phyloP scores from a whole-genome alignment of 139 green algal species.

The Protoeuglena noctilucae region DNA sequence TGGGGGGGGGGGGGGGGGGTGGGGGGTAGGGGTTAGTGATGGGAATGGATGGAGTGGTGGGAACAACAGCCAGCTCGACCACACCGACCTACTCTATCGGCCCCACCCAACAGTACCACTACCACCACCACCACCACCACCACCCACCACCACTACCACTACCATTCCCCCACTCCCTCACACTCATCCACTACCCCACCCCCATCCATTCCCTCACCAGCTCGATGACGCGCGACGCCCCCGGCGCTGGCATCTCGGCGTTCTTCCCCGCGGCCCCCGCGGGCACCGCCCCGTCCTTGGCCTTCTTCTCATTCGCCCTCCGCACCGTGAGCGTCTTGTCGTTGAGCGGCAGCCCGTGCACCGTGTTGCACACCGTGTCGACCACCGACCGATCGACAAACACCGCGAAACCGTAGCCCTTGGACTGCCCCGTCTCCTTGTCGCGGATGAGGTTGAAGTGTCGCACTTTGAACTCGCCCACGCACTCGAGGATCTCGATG shows the following conservation, averaged over 20 bases:
- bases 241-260: neutral
- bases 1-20: neutral
- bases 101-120: no score
- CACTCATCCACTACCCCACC: no score
- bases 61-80: no score
- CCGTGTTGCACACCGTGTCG: conserved; percentile 66
- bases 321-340: conserved; percentile 83
- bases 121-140: no score
- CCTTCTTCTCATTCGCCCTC: conserved; percentile 25
- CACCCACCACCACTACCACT: no score
- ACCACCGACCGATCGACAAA: conserved; percentile 65
- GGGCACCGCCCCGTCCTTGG: neutral
- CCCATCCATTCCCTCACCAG: no score
- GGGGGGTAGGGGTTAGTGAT: no score
- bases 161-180: no score
- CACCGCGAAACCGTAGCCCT: conserved; percentile 92
- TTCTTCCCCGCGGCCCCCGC: neutral
- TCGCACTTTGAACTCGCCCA: conserved; percentile 75
- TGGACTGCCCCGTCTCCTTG: conserved; percentile 70
- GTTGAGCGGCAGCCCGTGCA: conserved; percentile 93
- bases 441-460: conserved; percentile 88
- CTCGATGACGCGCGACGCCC: neutral
- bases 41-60: no score
- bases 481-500: conserved; percentile 78
- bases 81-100: no score